These are phyloP conservation scores for Yamadazyma philogaea DNA, from an alignment of 805 yeast species.

Conservation along the genomic window DNA sequence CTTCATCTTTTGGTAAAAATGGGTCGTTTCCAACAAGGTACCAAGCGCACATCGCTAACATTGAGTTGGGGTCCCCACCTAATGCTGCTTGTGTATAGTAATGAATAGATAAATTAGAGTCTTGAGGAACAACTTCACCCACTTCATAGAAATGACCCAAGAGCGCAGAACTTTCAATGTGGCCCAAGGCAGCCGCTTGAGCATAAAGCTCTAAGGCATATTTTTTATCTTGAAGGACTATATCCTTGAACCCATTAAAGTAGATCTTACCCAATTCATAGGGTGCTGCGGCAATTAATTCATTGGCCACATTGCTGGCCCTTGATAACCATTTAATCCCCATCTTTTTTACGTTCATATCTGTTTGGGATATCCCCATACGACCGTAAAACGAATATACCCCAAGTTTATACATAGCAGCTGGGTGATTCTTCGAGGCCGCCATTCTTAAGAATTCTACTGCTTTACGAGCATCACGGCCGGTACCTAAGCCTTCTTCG, in stretches of 20 bases:
- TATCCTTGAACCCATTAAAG: constrained; percentile 80
- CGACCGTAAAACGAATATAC: constrained; percentile 77
- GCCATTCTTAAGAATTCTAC: constrained; percentile 81
- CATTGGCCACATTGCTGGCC: constrained; percentile 81
- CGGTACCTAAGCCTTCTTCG: constrained; percentile 91
- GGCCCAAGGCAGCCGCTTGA: constrained; percentile 86
- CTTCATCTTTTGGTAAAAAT: constrained; percentile 70
- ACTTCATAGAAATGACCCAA: constrained; percentile 83
- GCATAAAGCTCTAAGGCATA: constrained; percentile 85
- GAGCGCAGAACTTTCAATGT: constrained; percentile 71
- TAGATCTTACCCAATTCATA: constrained; percentile 85
- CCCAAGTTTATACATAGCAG: constrained; percentile 95
- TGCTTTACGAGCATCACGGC: constrained; percentile 83
- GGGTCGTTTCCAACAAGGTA: constrained; percentile 89
- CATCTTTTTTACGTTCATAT: constrained; percentile 66
- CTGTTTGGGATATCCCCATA: constrained; percentile 69
- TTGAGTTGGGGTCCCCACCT: constrained; percentile 82
- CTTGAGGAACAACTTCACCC: constrained; percentile 73
- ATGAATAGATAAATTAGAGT: constrained; percentile 81
- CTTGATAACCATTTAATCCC: constrained; percentile 93
- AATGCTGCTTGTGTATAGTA: constrained; percentile 89
- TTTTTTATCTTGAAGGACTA: constrained; percentile 75
- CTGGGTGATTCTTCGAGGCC: constrained; percentile 87
- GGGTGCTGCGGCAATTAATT: constrained; percentile 88
- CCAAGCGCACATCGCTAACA: constrained; percentile 97